Base-by-base conservation (phyloP, 768 basidiomycete genomes). In the Leccinellum luteum region DNA sequence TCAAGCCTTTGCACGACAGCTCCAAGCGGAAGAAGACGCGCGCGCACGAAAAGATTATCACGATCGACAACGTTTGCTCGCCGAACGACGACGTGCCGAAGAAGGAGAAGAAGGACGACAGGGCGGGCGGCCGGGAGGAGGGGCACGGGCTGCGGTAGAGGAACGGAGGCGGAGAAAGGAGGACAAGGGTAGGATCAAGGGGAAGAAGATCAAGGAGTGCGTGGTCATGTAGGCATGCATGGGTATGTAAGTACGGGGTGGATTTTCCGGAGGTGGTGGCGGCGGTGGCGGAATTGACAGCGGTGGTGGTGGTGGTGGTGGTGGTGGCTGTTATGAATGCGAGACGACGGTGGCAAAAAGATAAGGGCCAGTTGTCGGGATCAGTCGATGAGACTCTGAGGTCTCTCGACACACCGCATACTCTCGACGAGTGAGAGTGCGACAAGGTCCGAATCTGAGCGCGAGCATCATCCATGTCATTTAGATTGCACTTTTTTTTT, bases 21-120 rank as follows among this genome's bases (percentile, higher is more conserved):
- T 97, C 2, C 94, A 95, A 67, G 82, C 81, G 1, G 90, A 93
- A 61, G 94, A 95, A 71, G 86, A 95, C 45, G 78, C 78, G 3
- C 72, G 74, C 6, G 82, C 80, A 0, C 74, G 74, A 4, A 68
- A 73, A 31, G 71, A 76, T 50, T 73, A 76, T 13, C 23, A 31
- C 0, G 15, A 12, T 10, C 48, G 30, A 2, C 48, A 38, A 38
- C 38, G 38, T 38, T 10, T 38, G 9, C 38, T 10, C 38, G 38
- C 38, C 9, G 38, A 38, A 38, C 38, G 38, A 38, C 38, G 38
- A 35, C 35, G 35, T 17, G 17, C 17, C 8, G 3, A 35, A 1
- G 28, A 30, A n/a, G 12, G 9, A 1, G 28, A 45, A 23, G 43
- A 12, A 19, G n/a, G 23, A 21, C n/a, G n/a, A 25, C 25, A 25